These are phyloP conservation scores for Priceomyces fermenticarens DNA, from an alignment of 805 yeast species.

Conservation along the genomic window DNA sequence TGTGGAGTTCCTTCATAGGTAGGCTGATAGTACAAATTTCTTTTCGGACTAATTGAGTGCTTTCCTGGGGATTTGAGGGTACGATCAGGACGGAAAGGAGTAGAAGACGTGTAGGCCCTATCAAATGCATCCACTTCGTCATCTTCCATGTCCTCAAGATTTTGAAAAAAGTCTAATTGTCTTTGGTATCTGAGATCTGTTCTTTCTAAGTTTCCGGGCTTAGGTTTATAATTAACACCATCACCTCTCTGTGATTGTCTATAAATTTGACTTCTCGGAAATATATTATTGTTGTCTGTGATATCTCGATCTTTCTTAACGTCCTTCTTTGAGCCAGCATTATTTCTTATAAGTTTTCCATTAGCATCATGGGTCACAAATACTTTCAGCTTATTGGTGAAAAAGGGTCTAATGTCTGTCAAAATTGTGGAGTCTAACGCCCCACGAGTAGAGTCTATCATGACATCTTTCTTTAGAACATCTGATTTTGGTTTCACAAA, in stretches of 20 bases:
- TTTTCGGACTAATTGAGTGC: background rate
- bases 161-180: background rate
- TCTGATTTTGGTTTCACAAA: slow-evolving; percentile 58
- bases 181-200: slow-evolving; percentile 1
- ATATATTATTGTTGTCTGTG: background rate
- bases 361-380: slow-evolving; percentile 52
- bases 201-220: background rate
- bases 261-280: slow-evolving; percentile 2
- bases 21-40: too few relatives aligned
- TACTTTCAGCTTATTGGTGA: slow-evolving; percentile 34
- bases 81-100: slow-evolving; percentile 7
- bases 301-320: background rate
- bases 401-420: slow-evolving; percentile 22
- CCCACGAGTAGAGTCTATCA: slow-evolving; percentile 54
- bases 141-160: slow-evolving; percentile 5
- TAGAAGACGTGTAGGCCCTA: slow-evolving; percentile 9
- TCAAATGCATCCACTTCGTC: slow-evolving; percentile 8
- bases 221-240: background rate
- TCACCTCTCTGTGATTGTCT: background rate
- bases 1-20: too few relatives aligned
- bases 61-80: slow-evolving; percentile 5
- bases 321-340: background rate
- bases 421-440: slow-evolving; percentile 19
- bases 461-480: slow-evolving; percentile 53
- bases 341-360: slow-evolving; percentile 27